Conservation (phyloP, 2,329 filamentous ascomycete genomes). For the Colletotrichum shisoi region DNA sequence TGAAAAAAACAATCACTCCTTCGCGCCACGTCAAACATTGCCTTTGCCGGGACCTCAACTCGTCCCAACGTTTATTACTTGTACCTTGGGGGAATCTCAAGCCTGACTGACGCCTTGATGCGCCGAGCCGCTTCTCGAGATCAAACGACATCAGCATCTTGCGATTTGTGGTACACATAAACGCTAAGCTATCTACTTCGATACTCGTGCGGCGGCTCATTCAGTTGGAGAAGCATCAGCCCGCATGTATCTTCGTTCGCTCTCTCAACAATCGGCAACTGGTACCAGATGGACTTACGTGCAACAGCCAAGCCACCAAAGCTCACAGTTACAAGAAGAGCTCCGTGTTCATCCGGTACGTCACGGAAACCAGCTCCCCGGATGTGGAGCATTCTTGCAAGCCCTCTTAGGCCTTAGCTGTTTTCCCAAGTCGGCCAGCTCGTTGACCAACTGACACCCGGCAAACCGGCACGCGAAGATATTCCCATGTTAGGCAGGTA, state of each 20-base stretch:
- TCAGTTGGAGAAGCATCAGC: too few species aligned
- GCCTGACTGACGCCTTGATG: neutral
- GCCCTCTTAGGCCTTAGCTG: too few species aligned
- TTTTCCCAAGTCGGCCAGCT: constrained; percentile 15
- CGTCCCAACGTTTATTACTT: too few species aligned
- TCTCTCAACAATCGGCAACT: neutral
- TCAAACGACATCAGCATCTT: neutral
- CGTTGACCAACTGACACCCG: neutral
- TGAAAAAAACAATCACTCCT: neutral
- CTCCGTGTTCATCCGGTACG: neutral
- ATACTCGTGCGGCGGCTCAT: too few species aligned
- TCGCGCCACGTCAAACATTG: neutral
- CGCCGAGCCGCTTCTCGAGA: neutral
- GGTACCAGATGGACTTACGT: neutral
- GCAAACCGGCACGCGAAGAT: constrained; percentile 6
- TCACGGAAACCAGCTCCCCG: neutral
- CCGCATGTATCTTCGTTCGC: neutral
- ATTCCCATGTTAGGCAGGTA: constrained; percentile 24
- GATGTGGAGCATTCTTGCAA: neutral
- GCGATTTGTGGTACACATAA: neutral
- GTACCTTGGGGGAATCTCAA: too few species aligned
- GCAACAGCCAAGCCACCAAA: neutral
- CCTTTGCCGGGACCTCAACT: neutral
- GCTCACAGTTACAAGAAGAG: neutral
- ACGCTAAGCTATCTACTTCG: neutral